Evolutionary conservation across 2,329 filamentous ascomycete species (phyloP).

Genomic region (Coniella vitis): DNA sequence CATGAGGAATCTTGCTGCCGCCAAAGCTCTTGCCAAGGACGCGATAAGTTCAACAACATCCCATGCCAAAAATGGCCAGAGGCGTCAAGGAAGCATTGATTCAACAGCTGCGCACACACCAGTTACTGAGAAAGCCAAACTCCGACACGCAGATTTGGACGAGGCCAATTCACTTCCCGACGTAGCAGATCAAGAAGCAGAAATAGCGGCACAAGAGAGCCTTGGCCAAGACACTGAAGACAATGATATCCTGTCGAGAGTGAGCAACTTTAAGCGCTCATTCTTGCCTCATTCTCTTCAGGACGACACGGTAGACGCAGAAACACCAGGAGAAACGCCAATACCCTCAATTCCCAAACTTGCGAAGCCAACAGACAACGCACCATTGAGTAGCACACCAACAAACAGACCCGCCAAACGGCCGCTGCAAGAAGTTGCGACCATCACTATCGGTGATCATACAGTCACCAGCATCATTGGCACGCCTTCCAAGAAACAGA

Average conservation of each 20-base stretch:
- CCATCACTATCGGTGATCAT: constrained; percentile 66
- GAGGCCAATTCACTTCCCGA: no score
- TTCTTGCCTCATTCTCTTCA: constrained; percentile 11
- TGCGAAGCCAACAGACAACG: constrained; percentile 23
- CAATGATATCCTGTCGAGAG: constrained; percentile 4
- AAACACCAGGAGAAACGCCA: constrained; percentile 20
- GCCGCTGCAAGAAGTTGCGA: constrained; percentile 56
- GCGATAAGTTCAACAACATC: constrained; percentile 34
- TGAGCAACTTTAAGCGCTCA: constrained; percentile 10
- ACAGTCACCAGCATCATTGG: constrained; percentile 62
- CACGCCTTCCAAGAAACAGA: constrained; percentile 41
- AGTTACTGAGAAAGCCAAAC: no score
- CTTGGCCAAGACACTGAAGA: background rate
- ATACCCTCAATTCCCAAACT: constrained; percentile 29
- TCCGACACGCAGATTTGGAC: no score
- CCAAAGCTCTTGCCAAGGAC: constrained; percentile 17
- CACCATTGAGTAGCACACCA: constrained; percentile 13
- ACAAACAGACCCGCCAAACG: constrained; percentile 42
- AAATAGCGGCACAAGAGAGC: background rate
- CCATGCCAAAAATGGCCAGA: constrained; percentile 34
- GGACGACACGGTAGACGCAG: constrained; percentile 14
- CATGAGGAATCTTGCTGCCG: constrained; percentile 10
- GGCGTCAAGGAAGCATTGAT: constrained; percentile 19
- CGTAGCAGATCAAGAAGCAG: background rate
- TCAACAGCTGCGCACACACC: background rate